Evolutionary conservation across 495 filamentous ascomycete genomes (phyloP), one percentile per base, ranked within the genome.

Genomic region (Aspergillus bertholletiae): DNA sequence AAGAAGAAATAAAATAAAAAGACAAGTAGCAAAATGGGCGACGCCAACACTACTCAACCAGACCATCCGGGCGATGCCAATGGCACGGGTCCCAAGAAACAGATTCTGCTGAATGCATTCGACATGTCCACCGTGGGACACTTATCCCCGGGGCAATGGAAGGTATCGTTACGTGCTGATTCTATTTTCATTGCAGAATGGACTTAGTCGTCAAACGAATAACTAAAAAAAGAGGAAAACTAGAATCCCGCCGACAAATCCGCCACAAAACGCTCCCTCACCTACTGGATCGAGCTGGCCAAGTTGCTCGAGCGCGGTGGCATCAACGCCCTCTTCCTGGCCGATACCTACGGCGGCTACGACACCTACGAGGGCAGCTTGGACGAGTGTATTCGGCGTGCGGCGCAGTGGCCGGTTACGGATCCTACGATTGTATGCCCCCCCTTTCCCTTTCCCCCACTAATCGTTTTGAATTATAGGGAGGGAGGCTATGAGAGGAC

Each of bases 41-140:
- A n/a, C n/a, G n/a, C n/a, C n/a, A n/a, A n/a, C n/a, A n/a, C n/a
- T n/a, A n/a, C n/a, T n/a, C n/a, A n/a, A n/a, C n/a, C n/a, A n/a
- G n/a, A n/a, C n/a, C n/a, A n/a, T n/a, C n/a, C n/a, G n/a, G n/a
- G n/a, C n/a, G n/a, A n/a, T n/a, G n/a, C n/a, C n/a, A n/a, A n/a
- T n/a, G n/a, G n/a, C n/a, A 28, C 26, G 5, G 37, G 37, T 3
- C 3, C 5, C 1, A 85, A 80, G 63, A 85, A 85, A 65, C 76
- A 79, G 40, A 78, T 86, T 24, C 76, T 87, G 53, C 64, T 87
- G 53, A 86, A 87, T 67, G 84, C 82, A 24, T 87, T 87, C 57
- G 83, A 83, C 24, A 79, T 80, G 76, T 83, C 66, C 34, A 83
- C 80, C 47, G 72, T 80, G 55, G 85, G 84, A 12, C 84, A 88